Evolutionary conservation across 805 yeast species (phyloP).

Genomic region (Zygoascus bituminiphila): DNA sequence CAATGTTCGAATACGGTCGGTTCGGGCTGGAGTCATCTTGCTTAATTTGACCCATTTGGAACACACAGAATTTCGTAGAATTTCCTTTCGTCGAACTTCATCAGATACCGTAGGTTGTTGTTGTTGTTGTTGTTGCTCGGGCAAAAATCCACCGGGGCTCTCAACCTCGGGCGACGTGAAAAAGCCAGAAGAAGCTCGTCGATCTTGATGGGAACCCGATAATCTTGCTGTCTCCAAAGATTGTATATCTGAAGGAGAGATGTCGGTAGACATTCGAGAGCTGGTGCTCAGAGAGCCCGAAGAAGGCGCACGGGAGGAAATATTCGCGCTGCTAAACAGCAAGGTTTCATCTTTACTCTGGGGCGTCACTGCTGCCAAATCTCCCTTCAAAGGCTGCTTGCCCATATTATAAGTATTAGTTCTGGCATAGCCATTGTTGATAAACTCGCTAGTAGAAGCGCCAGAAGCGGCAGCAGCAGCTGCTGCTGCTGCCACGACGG

Average conservation of each 20-base stretch:
- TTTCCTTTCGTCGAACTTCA: not conserved
- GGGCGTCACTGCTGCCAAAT: not conserved
- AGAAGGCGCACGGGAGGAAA: too few species aligned
- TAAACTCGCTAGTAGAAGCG: not conserved
- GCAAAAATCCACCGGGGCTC: not conserved
- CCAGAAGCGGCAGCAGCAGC: too few species aligned
- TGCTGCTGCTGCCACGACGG: not conserved
- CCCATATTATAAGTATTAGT: not conserved
- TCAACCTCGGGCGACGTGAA: not conserved
- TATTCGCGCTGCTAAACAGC: not conserved
- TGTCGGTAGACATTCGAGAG: not conserved
- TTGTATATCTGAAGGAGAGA: not conserved
- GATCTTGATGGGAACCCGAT: not conserved
- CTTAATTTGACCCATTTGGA: slow-evolving; percentile 25
- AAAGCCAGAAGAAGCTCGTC: not conserved
- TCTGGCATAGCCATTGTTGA: not conserved
- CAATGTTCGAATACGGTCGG: slow-evolving; percentile 19
- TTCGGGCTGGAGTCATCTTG: slow-evolving; percentile 20
- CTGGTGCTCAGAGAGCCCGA: not conserved
- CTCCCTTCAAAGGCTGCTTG: not conserved
- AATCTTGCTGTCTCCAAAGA: not conserved
- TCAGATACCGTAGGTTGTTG: not conserved
- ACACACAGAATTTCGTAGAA: slow-evolving; percentile 9
- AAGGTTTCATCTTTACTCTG: not conserved
- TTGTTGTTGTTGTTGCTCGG: too few species aligned